These are phyloP conservation scores for Globisporangium alternatum DNA, from an alignment of 352 stramenopile species.

Conservation along the genomic window DNA sequence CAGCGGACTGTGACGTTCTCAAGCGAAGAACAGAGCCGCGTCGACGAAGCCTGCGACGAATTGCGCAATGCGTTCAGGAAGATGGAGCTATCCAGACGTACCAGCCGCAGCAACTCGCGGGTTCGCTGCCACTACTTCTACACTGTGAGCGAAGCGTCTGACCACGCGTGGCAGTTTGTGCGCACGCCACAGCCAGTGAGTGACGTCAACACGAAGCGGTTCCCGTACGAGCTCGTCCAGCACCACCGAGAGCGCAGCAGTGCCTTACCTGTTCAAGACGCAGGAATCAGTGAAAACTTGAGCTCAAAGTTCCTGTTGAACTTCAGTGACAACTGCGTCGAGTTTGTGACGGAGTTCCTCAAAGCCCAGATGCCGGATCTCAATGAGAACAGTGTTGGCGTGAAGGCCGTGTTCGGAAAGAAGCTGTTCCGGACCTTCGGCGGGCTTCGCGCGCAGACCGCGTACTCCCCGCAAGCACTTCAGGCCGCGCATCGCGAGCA, in stretches of 20 bases:
- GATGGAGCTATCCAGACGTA: not conserved
- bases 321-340: not conserved
- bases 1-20: not conserved
- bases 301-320: not conserved
- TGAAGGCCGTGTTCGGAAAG: not conserved
- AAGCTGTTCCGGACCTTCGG: not conserved
- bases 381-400: not conserved
- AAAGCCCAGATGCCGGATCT: not conserved
- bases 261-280: not conserved
- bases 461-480: not conserved
- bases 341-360: not conserved
- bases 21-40: not conserved
- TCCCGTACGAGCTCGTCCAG: not conserved
- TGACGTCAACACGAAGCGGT: not conserved
- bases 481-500: not conserved
- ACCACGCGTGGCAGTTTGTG: slow-evolving; percentile 1
- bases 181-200: not conserved
- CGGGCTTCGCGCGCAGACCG: not conserved
- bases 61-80: not conserved
- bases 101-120: not conserved
- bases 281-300: no score
- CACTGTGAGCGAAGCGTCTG: not conserved
- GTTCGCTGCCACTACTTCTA: not conserved
- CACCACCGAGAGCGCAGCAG: no score
- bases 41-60: not conserved